Base-by-base conservation (phyloP, 2,329 filamentous ascomycete genomes). In the Colletotrichum magnum region DNA sequence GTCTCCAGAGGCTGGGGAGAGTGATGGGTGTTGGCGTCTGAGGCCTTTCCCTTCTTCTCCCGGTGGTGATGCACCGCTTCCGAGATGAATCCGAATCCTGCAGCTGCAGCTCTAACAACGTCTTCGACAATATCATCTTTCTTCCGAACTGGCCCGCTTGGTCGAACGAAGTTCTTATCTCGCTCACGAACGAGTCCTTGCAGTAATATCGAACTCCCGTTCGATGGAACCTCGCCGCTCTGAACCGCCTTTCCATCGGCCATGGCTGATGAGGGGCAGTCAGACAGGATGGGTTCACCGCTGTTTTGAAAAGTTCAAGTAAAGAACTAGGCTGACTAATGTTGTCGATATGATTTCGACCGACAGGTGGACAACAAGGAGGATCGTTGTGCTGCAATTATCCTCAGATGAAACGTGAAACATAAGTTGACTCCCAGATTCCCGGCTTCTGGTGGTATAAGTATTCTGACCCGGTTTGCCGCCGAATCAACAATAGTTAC, bases 41-140 rank as follows among this genome's bases (percentile, higher is more conserved):
- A n/a, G 0, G 16, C 6, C 13, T 16, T 32, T 0, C 16, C 6
- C 50, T 73, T 75, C 51, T 74, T 70, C 13, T 68, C 71, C 26
- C 68, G 70, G 2, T 69, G 59, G 24, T 75, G 64, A 12, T 74
- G 71, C 12, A 70, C 50, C 15, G 62, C 71, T 32, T 74, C 73
- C 2, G 71, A 73, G 2, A 68, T 64, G 6, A 73, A 66, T 1
- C 73, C 73, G 16, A 74, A 56, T 1, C 68, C 70, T 12, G 68
- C 58, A 1, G 73, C 73, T 10, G 70, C 65, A 2, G 64, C 68
- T 18, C 71, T 59, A 7, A 72, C 53, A 7, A 74, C 21, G 9
- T 43, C 63, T 43, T 70, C 69, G 7, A 73, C 48, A 1, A 68
- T 62, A 26, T 64, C 70, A 16, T 69, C 61, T 51, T 60, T 52